Percentiles rank a stretch among this genome's conserved stretches.
Evolutionary conservation across 129 eudicot species (phyloP).

Genomic region (Silybum marianum): DNA sequence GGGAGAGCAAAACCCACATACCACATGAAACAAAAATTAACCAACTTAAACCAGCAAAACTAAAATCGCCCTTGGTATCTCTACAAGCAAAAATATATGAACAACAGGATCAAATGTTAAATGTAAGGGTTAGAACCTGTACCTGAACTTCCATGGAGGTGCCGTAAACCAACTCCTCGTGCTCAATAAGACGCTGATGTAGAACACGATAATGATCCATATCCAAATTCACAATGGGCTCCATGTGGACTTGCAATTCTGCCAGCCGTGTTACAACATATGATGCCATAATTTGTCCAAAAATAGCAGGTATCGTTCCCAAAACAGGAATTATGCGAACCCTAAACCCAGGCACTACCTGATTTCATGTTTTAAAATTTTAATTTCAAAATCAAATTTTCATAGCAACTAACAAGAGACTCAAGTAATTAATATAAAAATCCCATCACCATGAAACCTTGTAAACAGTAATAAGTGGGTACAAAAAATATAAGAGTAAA

Average conservation of each 20-base stretch:
- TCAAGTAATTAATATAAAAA: conserved; percentile 1
- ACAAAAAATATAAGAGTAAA: neutral
- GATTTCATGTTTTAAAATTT: conserved; percentile 22
- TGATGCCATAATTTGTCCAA: conserved; percentile 99
- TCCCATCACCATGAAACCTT: conserved; percentile 11
- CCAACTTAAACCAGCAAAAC: neutral
- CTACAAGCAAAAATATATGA: neutral
- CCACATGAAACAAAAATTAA: neutral
- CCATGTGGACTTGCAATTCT: conserved; percentile 73
- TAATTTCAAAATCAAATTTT: conserved; percentile 9
- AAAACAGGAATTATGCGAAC: conserved; percentile 97
- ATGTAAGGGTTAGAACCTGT: conserved; percentile 14
- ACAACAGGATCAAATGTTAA: neutral
- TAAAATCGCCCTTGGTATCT: neutral
- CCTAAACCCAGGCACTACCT: conserved; percentile 97
- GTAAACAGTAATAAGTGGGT: neutral
- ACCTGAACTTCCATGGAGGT: conserved; percentile 80
- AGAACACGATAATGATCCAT: conserved; percentile 79
- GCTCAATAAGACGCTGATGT: conserved; percentile 96
- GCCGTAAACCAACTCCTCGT: conserved; percentile 82
- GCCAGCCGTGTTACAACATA: conserved; percentile 82
- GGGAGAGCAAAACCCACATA: neutral
- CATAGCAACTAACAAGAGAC: conserved; percentile 14
- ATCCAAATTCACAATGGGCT: conserved; percentile 93
- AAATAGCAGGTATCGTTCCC: conserved; percentile 94